Percentiles rank a stretch among this genome's conserved stretches.
Conservation (phyloP, 2,329 filamentous ascomycete genomes). For the Fusarium sp. region DNA sequence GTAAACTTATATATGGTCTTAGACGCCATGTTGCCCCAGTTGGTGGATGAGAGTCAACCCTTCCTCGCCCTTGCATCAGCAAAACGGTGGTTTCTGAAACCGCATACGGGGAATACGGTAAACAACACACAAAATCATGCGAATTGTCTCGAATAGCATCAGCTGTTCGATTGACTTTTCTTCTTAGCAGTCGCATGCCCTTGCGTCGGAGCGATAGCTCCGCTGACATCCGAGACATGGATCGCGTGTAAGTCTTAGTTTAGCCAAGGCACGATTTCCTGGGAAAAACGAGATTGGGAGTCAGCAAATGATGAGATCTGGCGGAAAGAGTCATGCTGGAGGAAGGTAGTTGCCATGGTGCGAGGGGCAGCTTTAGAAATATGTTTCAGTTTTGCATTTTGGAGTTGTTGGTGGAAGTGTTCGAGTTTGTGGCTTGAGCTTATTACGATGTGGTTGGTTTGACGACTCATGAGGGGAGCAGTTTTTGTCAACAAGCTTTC, state of each 20-base stretch:
- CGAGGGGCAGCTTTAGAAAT: not conserved
- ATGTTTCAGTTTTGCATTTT: not conserved
- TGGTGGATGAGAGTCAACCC: not conserved
- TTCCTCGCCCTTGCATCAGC: not conserved
- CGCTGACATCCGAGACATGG: slow-evolving; percentile 11
- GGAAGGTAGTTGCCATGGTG: not conserved
- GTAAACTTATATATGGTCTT: not conserved
- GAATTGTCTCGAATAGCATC: slow-evolving; percentile 14
- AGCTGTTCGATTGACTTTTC: not conserved
- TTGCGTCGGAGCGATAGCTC: slow-evolving; percentile 17
- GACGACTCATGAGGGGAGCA: not conserved
- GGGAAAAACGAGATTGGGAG: not conserved
- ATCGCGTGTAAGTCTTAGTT: slow-evolving; percentile 9
- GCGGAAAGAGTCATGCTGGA: not conserved
- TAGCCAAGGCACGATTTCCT: not conserved
- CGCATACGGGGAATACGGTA: not conserved
- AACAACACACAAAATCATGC: not conserved
- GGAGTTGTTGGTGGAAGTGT: not conserved
- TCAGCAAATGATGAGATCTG: not conserved
- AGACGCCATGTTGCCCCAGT: not conserved
- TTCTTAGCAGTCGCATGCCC: not conserved
- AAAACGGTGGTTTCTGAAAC: not conserved
- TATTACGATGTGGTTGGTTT: not conserved
- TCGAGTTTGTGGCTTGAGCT: not conserved
- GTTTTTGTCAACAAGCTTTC: not conserved